Percentiles rank a stretch among this genome's conserved stretches.
These are phyloP conservation scores for Neoascochyta sp. DNA, from an alignment of 2,329 filamentous ascomycete species.

Conservation along the genomic window DNA sequence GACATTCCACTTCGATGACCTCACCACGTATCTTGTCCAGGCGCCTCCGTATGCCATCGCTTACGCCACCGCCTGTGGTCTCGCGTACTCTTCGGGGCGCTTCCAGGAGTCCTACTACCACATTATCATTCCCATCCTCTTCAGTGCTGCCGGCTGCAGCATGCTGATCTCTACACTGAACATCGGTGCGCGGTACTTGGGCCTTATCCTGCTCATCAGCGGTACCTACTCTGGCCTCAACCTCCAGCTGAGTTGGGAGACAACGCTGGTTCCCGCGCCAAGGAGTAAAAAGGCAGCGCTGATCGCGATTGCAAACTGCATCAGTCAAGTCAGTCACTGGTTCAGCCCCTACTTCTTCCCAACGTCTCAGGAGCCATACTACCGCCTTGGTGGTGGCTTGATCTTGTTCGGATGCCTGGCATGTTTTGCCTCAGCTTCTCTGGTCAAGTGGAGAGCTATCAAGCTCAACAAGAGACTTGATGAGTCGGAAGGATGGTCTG, in stretches of 20 bases:
- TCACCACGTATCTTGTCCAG: conserved; percentile 42
- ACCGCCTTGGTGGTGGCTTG: conserved; percentile 18
- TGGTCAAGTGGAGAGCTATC: conserved; percentile 22
- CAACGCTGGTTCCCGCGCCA: conserved; percentile 41
- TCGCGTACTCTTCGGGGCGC: conserved; percentile 27
- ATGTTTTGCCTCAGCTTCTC: conserved; percentile 14
- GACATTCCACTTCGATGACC: conserved; percentile 15
- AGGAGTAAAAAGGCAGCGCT: conserved; percentile 43
- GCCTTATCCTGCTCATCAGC: conserved; percentile 29
- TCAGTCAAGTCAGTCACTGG: conserved; percentile 43
- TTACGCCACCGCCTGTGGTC: conserved; percentile 20
- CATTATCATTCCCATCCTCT: conserved; percentile 21
- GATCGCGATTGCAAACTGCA: conserved; percentile 44
- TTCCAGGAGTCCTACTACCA: conserved; percentile 31
- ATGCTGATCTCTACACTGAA: conserved; percentile 31
- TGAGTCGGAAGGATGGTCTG: conserved; percentile 21
- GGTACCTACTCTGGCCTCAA: conserved; percentile 43
- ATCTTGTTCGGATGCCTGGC: conserved; percentile 27
- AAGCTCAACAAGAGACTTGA: conserved; percentile 28
- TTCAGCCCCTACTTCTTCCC: conserved; percentile 43
- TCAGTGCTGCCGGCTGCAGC: conserved; percentile 18
- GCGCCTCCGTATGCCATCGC: conserved; percentile 41
- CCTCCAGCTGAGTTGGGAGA: conserved; percentile 44
- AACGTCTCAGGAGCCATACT: conserved; percentile 20
- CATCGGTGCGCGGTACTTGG: conserved; percentile 29